These are phyloP conservation scores for Rubia balearica DNA, from an alignment of 305 asterid species.

Conservation along the genomic window DNA sequence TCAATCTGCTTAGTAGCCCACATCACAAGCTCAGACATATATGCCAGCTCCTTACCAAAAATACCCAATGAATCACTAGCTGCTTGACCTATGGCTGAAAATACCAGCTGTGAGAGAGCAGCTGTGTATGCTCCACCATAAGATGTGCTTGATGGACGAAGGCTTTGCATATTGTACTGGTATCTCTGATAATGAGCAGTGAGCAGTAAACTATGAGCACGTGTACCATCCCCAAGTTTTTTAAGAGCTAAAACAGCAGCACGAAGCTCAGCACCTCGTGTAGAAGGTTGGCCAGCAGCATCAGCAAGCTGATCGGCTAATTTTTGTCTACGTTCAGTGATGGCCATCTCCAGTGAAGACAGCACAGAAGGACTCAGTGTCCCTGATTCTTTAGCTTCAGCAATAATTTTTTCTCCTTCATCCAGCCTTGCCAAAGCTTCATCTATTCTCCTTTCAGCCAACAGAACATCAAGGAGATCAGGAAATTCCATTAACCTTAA, in stretches of 20 bases:
- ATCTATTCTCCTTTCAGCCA: slow-evolving; percentile 95
- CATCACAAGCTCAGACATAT: slow-evolving; percentile 92
- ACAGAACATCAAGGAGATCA: slow-evolving; percentile 79
- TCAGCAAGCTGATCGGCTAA: slow-evolving; percentile 96
- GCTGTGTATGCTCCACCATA: slow-evolving; percentile 98
- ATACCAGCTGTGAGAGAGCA: slow-evolving; percentile 89
- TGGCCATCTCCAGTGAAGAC: slow-evolving; percentile 51
- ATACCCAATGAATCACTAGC: slow-evolving; percentile 78
- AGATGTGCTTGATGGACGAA: slow-evolving; percentile 91
- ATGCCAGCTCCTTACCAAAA: slow-evolving; percentile 84
- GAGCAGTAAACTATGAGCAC: slow-evolving; percentile 88
- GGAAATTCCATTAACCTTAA: slow-evolving; percentile 81
- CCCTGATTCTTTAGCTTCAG: slow-evolving; percentile 68
- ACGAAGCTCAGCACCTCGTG: slow-evolving; percentile 93
- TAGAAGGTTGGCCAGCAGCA: slow-evolving; percentile 92
- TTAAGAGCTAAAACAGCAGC: slow-evolving; percentile 88
- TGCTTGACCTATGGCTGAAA: slow-evolving; percentile 95
- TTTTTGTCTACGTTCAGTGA: slow-evolving; percentile 71
- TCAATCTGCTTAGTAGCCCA: slow-evolving; percentile 98
- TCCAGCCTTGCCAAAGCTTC: slow-evolving; percentile 87
- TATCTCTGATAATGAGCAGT: slow-evolving; percentile 89
- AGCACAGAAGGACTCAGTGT: slow-evolving; percentile 41
- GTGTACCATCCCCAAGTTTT: slow-evolving; percentile 93
- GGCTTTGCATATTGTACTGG: slow-evolving; percentile 89
- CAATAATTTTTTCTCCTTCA: slow-evolving; percentile 69